These are phyloP conservation scores for Saccharomyces hybrid DNA, from an alignment of 1,139 yeast genomes.

Conservation along the genomic window DNA sequence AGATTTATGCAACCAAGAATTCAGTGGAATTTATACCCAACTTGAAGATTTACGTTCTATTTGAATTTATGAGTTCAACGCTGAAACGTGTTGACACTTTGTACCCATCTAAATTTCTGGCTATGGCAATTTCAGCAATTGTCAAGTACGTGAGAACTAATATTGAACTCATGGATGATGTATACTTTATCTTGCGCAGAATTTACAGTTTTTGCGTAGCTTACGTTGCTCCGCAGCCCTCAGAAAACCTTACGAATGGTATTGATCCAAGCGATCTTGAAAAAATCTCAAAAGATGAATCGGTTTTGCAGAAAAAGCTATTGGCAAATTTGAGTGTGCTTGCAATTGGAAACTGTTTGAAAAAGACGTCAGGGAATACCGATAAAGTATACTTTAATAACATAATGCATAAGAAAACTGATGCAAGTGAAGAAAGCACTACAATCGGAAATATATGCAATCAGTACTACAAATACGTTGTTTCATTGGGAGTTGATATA, in stretches of 20 bases:
- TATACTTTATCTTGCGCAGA: conserved; percentile 49
- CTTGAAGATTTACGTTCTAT: conserved; percentile 52
- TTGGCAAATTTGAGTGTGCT: conserved; percentile 40
- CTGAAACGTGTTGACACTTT: conserved; percentile 44
- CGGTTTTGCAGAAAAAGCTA: conserved; percentile 38
- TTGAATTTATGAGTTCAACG: conserved; percentile 52
- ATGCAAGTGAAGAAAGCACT: conserved; percentile 6
- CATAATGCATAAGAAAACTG: neutral
- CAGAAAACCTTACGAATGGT: neutral
- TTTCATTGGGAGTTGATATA: conserved; percentile 48
- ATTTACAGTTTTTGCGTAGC: conserved; percentile 60
- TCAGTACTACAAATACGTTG: neutral
- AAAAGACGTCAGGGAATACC: conserved; percentile 9
- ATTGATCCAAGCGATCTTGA: conserved; percentile 7
- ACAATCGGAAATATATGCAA: neutral
- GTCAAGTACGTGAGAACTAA: conserved; percentile 44
- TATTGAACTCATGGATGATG: conserved; percentile 29
- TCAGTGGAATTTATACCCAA: conserved; percentile 15
- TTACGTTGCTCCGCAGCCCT: conserved; percentile 31
- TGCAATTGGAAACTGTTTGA: conserved; percentile 37
- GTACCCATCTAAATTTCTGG: conserved; percentile 70
- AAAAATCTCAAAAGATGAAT: conserved; percentile 40
- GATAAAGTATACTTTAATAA: neutral
- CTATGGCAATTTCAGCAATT: conserved; percentile 54
- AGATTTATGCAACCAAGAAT: conserved; percentile 5